Conservation (phyloP, 805 yeast genomes). For the Nematodospora valgi region DNA sequence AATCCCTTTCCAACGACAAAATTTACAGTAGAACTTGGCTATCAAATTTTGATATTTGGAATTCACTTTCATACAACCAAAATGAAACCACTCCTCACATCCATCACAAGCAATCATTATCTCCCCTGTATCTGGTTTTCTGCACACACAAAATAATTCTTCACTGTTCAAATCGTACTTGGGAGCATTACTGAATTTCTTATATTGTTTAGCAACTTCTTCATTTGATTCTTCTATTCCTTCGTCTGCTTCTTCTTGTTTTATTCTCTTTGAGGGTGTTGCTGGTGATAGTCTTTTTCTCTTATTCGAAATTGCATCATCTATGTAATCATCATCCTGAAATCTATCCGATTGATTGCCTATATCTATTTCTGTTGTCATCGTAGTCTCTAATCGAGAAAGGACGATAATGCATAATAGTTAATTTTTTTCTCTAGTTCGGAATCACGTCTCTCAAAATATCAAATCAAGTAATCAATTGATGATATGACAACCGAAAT, state of each 20-base stretch:
- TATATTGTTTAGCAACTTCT: conserved; percentile 35
- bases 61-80: conserved; percentile 66
- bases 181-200: conserved; percentile 31
- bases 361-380: not conserved
- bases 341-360: conserved; percentile 1
- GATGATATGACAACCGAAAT: conserved; percentile 3
- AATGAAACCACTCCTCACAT: conserved; percentile 95
- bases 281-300: conserved; percentile 4
- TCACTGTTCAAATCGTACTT: conserved; percentile 50
- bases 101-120: conserved; percentile 94
- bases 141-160: conserved; percentile 73
- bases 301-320: not conserved
- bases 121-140: conserved; percentile 72
- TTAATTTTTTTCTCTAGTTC: conserved; percentile 1
- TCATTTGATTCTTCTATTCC: conserved; percentile 23
- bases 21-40: conserved; percentile 65
- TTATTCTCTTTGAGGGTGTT: conserved; percentile 1
- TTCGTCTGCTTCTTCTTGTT: conserved; percentile 4
- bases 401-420: not conserved
- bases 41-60: conserved; percentile 52
- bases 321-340: not conserved
- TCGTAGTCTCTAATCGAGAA: too few species aligned
- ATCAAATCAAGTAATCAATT: not conserved
- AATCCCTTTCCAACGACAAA: conserved; percentile 54
- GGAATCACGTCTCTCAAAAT: too few species aligned